Evolutionary conservation across 2,329 filamentous ascomycete genomes (phyloP).

Genomic region (Sporothrix globosa): DNA sequence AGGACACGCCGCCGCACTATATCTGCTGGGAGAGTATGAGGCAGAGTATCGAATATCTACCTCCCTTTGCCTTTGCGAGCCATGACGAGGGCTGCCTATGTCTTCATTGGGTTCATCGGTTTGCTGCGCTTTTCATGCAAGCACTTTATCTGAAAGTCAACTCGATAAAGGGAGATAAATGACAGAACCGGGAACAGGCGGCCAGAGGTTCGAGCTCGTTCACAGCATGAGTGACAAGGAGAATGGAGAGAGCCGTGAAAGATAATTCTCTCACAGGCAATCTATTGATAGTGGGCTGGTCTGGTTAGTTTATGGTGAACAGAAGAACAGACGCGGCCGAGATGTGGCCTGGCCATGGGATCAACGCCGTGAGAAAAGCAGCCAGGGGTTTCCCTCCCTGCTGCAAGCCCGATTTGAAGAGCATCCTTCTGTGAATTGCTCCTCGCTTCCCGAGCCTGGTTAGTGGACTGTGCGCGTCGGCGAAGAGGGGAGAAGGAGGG

Average conservation of each 20-base stretch:
- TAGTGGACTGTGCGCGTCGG: constrained; percentile 33
- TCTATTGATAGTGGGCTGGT: constrained; percentile 29
- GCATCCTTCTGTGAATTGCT: constrained; percentile 15
- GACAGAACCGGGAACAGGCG: not conserved
- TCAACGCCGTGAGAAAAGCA: constrained; percentile 31
- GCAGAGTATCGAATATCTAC: not conserved
- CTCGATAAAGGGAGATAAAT: not conserved
- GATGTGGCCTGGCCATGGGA: constrained; percentile 35
- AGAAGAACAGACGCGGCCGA: constrained; percentile 26
- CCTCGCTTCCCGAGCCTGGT: constrained; percentile 33
- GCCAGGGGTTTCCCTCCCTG: not conserved
- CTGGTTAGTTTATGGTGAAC: constrained; percentile 1
- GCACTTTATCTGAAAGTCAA: not conserved
- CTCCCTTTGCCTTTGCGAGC: not conserved
- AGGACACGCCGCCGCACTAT: not conserved
- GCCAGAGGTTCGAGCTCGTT: constrained; percentile 12
- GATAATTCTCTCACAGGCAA: constrained; percentile 29
- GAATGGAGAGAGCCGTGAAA: constrained; percentile 18
- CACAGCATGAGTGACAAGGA: not conserved
- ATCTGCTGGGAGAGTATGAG: not conserved
- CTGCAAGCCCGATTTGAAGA: constrained; percentile 6
- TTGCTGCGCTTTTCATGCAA: not conserved
- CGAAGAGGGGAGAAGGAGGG: constrained; percentile 2
- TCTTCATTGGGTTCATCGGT: not conserved
- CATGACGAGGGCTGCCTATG: not conserved